Evolutionary conservation across 1,139 yeast species (phyloP).

Genomic region (Saccharomyces hybrid): DNA sequence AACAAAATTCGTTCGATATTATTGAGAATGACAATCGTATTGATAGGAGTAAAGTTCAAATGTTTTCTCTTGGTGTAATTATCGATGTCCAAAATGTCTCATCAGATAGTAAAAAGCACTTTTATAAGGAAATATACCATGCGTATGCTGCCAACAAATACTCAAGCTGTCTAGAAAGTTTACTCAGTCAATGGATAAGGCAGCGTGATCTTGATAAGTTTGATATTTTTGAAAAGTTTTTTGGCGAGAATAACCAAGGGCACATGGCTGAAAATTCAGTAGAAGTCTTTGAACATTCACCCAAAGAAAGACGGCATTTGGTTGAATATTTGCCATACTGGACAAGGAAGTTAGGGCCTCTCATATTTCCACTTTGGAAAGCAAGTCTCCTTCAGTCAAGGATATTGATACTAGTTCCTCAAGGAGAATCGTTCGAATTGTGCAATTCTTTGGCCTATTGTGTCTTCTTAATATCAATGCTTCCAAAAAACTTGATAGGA

Average conservation of each 20-base stretch:
- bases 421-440: constrained; percentile 34
- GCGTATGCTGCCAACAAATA: constrained; percentile 52
- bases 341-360: constrained; percentile 51
- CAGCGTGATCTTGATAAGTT: constrained; percentile 15
- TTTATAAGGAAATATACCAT: constrained; percentile 25
- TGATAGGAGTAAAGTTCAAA: constrained; percentile 48
- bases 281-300: neutral
- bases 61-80: constrained; percentile 61
- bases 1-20: constrained; percentile 34
- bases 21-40: constrained; percentile 20
- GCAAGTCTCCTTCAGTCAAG: constrained; percentile 55
- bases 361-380: constrained; percentile 64
- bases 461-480: constrained; percentile 19
- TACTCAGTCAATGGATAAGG: constrained; percentile 33
- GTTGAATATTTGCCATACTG: constrained; percentile 23
- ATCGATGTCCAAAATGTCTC: constrained; percentile 32
- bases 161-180: constrained; percentile 38
- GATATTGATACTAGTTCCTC: constrained; percentile 47
- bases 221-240: constrained; percentile 30
- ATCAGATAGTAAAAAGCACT: neutral
- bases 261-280: neutral
- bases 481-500: neutral
- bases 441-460: constrained; percentile 44
- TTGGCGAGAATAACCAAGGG: constrained; percentile 12
- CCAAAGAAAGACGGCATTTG: constrained; percentile 14